These are phyloP conservation scores for Monosiga brevicollis DNA, from an alignment of 78 protist genomes.

Conservation along the genomic window DNA sequence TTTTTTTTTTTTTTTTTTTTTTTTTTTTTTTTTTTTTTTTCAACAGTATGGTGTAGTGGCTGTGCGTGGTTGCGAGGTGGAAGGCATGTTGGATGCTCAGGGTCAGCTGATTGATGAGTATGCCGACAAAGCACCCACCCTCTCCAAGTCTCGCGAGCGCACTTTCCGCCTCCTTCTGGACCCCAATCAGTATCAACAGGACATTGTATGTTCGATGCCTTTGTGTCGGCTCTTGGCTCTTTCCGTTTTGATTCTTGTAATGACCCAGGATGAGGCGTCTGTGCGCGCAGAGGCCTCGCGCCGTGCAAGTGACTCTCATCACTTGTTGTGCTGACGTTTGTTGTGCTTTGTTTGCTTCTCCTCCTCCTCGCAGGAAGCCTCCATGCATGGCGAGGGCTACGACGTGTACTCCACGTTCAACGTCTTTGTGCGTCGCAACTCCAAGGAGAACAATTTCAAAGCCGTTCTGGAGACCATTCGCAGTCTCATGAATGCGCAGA, in stretches of 20 bases:
- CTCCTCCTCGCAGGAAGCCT: not conserved
- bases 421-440: constrained; percentile 69
- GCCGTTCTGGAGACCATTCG: constrained; percentile 83
- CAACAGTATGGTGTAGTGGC: constrained; percentile 26
- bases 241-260: no score
- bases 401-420: constrained; percentile 58
- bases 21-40: no score
- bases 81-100: constrained; percentile 2
- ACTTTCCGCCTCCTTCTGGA: constrained; percentile 53
- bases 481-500: constrained; percentile 39
- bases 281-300: not conserved
- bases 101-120: constrained; percentile 11
- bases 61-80: constrained; percentile 62
- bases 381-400: not conserved
- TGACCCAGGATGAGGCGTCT: no score
- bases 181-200: constrained; percentile 56
- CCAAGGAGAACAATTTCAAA: constrained; percentile 79
- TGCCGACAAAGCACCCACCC: not conserved
- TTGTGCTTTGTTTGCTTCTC: not conserved
- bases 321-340: no score
- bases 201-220: not conserved
- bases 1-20: no score
- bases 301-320: not conserved
- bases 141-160: constrained; percentile 1
- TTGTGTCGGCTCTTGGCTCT: not conserved